Evolutionary conservation across 164 flowering plant species (phyloP), one percentile per base, ranked within the genome.

Genomic region (Litsea cubeba): DNA sequence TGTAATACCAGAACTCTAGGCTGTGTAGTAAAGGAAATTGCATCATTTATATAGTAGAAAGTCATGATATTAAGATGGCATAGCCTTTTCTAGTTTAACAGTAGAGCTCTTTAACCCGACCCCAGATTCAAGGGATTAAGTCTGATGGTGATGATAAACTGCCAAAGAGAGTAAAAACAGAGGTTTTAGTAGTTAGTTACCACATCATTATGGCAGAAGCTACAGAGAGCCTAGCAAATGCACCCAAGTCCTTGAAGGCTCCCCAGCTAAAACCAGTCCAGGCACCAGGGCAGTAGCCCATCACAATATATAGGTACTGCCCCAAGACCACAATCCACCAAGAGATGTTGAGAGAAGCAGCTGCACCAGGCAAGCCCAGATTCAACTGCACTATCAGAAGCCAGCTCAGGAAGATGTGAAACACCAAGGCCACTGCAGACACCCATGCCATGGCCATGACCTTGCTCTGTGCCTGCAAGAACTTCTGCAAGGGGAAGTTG

Each of bases 141-240:
- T 8, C 1, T 40, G 46, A 62, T 20, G 65, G 20, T 10, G 24
- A 62, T 32, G 50, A 32, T 18, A 46, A 35, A 30, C 18, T 3
- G 40, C 15, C 46, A 40, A 7, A 25, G 65, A 70, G 60, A 22
- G 12, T 54, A 14, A 54, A 46, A 35, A 40, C 46, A 68, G 50
- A n/a, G 35, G 51, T 18, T 17, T 17, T 35, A 15, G 18, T 66
- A 2, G 4, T 2, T 12, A 17, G 69, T 76, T 80, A 90, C 94
- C 89, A 87, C 62, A 88, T 74, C 94, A 90, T 90, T 68, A 88
- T 84, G 2, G 90, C 94, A 1, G 94, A 86, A 68, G 91, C 86
- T 26, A 82, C 68, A 1, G 92, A 87, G 58, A 90, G 88, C 65
- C 86, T 76, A 50, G 86, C 68, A 58, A 88, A 87, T 3, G 85